phyloP scores from a whole-genome alignment of 1,284 basidiomycete genomes.

The Heterobasidion annosum region DNA sequence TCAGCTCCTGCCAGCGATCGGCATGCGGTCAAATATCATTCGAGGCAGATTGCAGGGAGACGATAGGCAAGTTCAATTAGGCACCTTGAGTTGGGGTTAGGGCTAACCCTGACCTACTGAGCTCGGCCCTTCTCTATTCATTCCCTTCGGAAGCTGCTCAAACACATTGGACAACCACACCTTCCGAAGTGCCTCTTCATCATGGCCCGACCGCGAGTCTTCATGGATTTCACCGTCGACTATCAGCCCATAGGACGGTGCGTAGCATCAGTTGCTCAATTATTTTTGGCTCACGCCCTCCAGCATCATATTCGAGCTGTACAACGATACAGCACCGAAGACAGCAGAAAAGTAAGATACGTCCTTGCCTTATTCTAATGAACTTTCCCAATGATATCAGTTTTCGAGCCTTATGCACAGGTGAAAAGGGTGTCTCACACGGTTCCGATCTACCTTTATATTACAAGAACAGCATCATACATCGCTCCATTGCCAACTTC shows the following conservation, averaged over 20 bases:
- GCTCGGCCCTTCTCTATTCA: not conserved
- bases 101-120: not conserved
- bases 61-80: no score
- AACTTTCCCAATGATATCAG: constrained; percentile 25
- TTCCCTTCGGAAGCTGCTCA: no score
- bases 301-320: constrained; percentile 79
- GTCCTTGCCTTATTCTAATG: not conserved
- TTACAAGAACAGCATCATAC: constrained; percentile 76
- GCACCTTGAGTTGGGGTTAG: not conserved
- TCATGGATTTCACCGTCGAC: constrained; percentile 57
- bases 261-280: constrained; percentile 9
- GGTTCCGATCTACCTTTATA: constrained; percentile 60
- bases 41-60: no score
- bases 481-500: constrained; percentile 76
- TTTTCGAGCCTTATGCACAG: constrained; percentile 85
- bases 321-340: constrained; percentile 66
- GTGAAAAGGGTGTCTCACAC: constrained; percentile 69
- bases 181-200: not conserved
- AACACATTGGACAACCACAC: not conserved
- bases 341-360: constrained; percentile 75
- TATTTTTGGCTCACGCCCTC: not conserved
- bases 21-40: not conserved
- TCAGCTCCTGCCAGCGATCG: not conserved
- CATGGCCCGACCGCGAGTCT: constrained; percentile 52
- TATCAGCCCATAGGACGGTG: constrained; percentile 51